Conservation (phyloP, 371 early-diverging fungal genomes). For the Saksenaea oblongispora region DNA sequence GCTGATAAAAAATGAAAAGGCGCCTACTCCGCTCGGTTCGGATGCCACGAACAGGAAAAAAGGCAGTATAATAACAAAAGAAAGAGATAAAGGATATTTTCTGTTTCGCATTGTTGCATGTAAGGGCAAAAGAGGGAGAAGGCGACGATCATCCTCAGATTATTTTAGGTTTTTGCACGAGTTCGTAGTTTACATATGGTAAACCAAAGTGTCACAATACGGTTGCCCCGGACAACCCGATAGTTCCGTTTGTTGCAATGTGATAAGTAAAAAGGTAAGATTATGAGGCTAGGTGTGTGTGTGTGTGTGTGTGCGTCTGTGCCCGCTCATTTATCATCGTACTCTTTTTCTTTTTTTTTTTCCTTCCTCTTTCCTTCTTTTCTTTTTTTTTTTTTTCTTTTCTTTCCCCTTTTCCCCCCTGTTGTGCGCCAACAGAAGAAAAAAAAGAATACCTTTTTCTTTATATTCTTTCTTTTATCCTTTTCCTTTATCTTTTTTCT, state of each 20-base stretch:
- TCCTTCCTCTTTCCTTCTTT: background rate
- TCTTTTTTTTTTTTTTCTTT: background rate
- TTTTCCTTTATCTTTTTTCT: conserved; percentile 1
- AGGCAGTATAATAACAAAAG: background rate
- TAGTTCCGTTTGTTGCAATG: background rate
- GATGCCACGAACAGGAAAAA: background rate
- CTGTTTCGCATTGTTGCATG: background rate
- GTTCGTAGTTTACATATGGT: background rate
- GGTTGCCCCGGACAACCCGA: conserved; percentile 3
- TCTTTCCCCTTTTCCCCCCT: background rate
- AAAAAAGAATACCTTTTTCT: background rate
- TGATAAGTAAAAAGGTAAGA: background rate
- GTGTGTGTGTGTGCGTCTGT: too few species aligned
- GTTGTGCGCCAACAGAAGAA: background rate
- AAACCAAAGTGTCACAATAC: background rate
- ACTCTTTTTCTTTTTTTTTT: background rate
- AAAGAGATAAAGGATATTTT: background rate
- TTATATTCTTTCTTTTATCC: conserved; percentile 4
- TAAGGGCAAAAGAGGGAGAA: background rate
- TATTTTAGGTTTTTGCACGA: conserved; percentile 2
- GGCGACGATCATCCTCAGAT: background rate
- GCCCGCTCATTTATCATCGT: background rate
- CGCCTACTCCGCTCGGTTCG: conserved; percentile 5
- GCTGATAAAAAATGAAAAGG: background rate
- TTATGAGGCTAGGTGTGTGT: background rate